Evolutionary conservation across 2,329 filamentous ascomycete species (phyloP).

Genomic region (Sporothrix dimorphospora): DNA sequence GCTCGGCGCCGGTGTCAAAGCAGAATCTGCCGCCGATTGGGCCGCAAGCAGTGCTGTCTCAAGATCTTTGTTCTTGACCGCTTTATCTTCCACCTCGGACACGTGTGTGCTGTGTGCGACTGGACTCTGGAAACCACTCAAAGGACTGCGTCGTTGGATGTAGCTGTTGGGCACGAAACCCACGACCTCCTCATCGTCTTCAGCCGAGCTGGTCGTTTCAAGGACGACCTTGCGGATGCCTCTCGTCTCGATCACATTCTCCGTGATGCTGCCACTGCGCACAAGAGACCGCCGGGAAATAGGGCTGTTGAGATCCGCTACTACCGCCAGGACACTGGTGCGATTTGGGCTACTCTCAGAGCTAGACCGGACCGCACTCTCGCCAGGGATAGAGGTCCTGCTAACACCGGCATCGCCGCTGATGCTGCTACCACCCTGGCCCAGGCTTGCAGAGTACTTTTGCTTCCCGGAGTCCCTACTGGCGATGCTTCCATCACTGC

Average conservation of each 20-base stretch:
- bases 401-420: background rate
- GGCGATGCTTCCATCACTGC: background rate
- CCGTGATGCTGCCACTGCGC: conserved; percentile 76
- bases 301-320: conserved; percentile 31
- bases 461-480: conserved; percentile 12
- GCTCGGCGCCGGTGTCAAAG: background rate
- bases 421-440: background rate
- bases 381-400: background rate
- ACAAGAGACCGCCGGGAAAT: conserved; percentile 48
- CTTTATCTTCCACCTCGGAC: conserved; percentile 29
- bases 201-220: conserved; percentile 43
- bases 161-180: conserved; percentile 1
- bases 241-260: conserved; percentile 73
- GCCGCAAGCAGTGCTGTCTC: conserved; percentile 24
- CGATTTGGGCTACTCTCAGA: conserved; percentile 33
- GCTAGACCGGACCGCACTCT: conserved; percentile 20
- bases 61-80: conserved; percentile 25
- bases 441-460: background rate
- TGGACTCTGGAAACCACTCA: conserved; percentile 23
- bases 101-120: background rate
- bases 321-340: background rate
- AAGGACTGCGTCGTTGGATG: conserved; percentile 8
- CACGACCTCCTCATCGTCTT: conserved; percentile 42
- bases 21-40: background rate
- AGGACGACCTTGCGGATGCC: conserved; percentile 77